These are phyloP conservation scores for Madurella mycetomatis DNA, from an alignment of 2,329 filamentous ascomycete species.

Conservation along the genomic window DNA sequence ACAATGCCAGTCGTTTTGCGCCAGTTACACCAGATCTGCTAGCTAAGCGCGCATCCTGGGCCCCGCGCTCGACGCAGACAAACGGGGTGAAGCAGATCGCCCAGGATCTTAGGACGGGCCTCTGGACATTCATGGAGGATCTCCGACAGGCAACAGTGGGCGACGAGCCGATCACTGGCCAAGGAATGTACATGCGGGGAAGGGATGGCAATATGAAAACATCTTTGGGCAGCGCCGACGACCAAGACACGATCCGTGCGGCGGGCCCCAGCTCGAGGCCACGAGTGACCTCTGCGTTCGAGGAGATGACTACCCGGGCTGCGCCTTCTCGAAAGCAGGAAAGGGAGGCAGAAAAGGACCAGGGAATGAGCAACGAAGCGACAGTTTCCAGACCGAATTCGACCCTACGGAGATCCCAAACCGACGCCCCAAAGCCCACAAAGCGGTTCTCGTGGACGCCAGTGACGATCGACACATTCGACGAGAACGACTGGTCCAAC, in stretches of 20 bases:
- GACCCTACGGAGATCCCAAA: slow-evolving; percentile 29
- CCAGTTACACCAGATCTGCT: slow-evolving; percentile 35
- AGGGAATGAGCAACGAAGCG: slow-evolving; percentile 23
- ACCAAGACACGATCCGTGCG: slow-evolving; percentile 47
- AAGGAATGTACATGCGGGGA: slow-evolving; percentile 27
- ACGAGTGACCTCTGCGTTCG: slow-evolving; percentile 41
- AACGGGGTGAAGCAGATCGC: slow-evolving; percentile 68
- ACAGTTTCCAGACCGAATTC: slow-evolving; percentile 29
- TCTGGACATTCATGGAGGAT: slow-evolving; percentile 95
- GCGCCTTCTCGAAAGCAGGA: not conserved
- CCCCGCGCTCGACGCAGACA: slow-evolving; percentile 45
- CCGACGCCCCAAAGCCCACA: slow-evolving; percentile 36
- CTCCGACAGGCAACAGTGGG: slow-evolving; percentile 92
- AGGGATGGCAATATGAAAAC: slow-evolving; percentile 35
- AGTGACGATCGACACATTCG: slow-evolving; percentile 51
- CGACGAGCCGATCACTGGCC: slow-evolving; percentile 73
- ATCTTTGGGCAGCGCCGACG: slow-evolving; percentile 24
- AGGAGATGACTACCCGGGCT: slow-evolving; percentile 29
- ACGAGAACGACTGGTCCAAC: slow-evolving; percentile 61
- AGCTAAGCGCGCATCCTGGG: slow-evolving; percentile 57
- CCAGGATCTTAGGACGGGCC: slow-evolving; percentile 80
- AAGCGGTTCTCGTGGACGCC: slow-evolving; percentile 60
- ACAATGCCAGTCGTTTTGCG: slow-evolving; percentile 29
- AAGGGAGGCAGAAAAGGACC: slow-evolving; percentile 6
- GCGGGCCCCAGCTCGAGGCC: slow-evolving; percentile 36